A percentile compares a stretch with the other conserved stretches of the same genome.
Conservation (phyloP, 2,329 filamentous ascomycete species). For the Ceratocystis ficicola region DNA sequence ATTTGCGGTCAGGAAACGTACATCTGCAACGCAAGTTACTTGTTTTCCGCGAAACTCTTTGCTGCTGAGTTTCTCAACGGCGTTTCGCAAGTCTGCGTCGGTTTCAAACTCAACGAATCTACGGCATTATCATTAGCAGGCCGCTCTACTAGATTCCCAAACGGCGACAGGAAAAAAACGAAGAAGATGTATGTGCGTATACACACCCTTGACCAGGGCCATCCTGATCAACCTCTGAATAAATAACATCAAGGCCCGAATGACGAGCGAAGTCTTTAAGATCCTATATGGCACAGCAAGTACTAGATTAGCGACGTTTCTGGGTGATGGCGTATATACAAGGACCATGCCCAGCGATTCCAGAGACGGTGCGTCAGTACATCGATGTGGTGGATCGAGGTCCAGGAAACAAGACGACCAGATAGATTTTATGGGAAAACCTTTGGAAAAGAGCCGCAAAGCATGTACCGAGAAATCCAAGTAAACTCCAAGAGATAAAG, state of each 20-base stretch:
- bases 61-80: slow-evolving; percentile 87
- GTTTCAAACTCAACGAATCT: slow-evolving; percentile 99
- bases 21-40: slow-evolving; percentile 79
- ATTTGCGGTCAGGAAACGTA: slow-evolving; percentile 37
- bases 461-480: not conserved
- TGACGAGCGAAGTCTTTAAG: slow-evolving; percentile 98
- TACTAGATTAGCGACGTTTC: not conserved
- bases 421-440: not conserved
- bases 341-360: not conserved
- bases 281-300: slow-evolving; percentile 52
- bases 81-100: slow-evolving; percentile 72
- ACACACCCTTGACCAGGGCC: slow-evolving; percentile 31
- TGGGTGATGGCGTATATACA: no score
- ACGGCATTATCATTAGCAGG: slow-evolving; percentile 19
- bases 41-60: slow-evolving; percentile 83
- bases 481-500: not conserved
- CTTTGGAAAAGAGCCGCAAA: not conserved
- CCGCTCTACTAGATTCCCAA: not conserved
- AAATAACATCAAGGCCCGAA: slow-evolving; percentile 93
- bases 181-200: not conserved
- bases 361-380: not conserved
- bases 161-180: no score
- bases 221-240: slow-evolving; percentile 89
- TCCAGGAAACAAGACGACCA: not conserved
- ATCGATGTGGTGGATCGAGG: not conserved